phyloP scores from a whole-genome alignment of 2,329 filamentous ascomycete genomes.

The Emydomyces testavorans region DNA sequence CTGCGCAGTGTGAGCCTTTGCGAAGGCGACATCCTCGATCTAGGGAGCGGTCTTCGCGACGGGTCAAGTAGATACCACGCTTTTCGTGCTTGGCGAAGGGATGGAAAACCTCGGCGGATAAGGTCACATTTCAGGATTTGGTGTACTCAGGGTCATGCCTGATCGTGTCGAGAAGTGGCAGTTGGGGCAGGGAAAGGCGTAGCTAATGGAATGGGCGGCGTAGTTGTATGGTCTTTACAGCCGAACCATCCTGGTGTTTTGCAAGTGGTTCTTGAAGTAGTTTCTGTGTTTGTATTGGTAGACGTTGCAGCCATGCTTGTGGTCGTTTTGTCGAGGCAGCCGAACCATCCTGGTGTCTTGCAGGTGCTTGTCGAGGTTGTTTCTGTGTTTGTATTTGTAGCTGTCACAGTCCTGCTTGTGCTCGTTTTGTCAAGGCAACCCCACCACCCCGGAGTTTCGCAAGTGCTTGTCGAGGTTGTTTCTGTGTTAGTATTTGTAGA shows the following conservation, averaged over 20 bases:
- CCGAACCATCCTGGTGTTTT: constrained; percentile 37
- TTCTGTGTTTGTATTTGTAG: constrained; percentile 21
- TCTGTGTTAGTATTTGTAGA: constrained; percentile 21
- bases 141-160: constrained; percentile 4
- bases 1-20: constrained; percentile 3
- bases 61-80: neutral
- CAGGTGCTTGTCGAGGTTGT: constrained; percentile 49
- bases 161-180: constrained; percentile 11
- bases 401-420: constrained; percentile 21
- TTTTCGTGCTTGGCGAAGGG: neutral
- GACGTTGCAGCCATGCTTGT: constrained; percentile 24
- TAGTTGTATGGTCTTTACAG: constrained; percentile 29
- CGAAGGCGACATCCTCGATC: constrained; percentile 1
- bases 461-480: constrained; percentile 29
- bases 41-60: constrained; percentile 2
- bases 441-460: constrained; percentile 36
- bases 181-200: neutral
- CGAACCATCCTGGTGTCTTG: constrained; percentile 88
- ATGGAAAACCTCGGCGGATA: neutral
- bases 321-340: constrained; percentile 43
- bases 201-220: constrained; percentile 23
- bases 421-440: constrained; percentile 31
- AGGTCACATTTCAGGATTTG: constrained; percentile 8
- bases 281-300: constrained; percentile 21
- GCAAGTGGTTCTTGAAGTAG: constrained; percentile 30